Base-by-base conservation (phyloP, 805 yeast species). In the Starmerella bombi region DNA sequence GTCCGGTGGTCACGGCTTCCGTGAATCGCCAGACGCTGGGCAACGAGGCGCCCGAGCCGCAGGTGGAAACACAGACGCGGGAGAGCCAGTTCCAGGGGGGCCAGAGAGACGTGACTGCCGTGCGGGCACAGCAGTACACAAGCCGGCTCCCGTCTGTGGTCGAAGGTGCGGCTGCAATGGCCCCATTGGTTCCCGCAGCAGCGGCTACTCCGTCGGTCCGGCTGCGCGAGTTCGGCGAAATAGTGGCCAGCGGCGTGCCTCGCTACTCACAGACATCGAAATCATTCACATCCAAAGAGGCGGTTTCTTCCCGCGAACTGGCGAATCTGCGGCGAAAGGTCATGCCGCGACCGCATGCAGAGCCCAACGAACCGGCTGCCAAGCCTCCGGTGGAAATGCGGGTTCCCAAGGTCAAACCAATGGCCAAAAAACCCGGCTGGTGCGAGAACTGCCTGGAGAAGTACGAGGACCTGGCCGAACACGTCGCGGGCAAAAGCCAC, bases 361-460 rank as follows among this genome's bases (percentile, higher is more conserved):
- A 23, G 21, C 37, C 19, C 6, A n/a, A n/a, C n/a, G n/a, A n/a
- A n/a, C n/a, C n/a, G n/a, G n/a, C n/a, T n/a, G n/a, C n/a, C n/a
- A n/a, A n/a, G n/a, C 21, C n/a, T 15, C 22, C 22, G 20, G 22
- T 18, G 22, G 31, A 22, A 12, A 7, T 5, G 36, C 41, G 38
- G 25, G 30, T 8, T 10, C 34, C 38, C 10, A 17, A 29, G 18
- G 33, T 35, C 8, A 38, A 38, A 16, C 41, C 49, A 3, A 34
- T 37, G 22, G 33, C 44, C 25, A 61, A 60, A 37, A 48, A 50
- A 41, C 71, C 88, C 1, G 96, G 96, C 0, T 86, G 82, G 59
- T 88, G 98, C 62, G 98, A 88, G 57, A 88, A 88, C 56, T 88
- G 98, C 60, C 67, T 88, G 19, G 80, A 79, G 44, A 77, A 77